Evolutionary conservation across 1,284 basidiomycete species (phyloP).

Genomic region (Ustilago trichophora): DNA sequence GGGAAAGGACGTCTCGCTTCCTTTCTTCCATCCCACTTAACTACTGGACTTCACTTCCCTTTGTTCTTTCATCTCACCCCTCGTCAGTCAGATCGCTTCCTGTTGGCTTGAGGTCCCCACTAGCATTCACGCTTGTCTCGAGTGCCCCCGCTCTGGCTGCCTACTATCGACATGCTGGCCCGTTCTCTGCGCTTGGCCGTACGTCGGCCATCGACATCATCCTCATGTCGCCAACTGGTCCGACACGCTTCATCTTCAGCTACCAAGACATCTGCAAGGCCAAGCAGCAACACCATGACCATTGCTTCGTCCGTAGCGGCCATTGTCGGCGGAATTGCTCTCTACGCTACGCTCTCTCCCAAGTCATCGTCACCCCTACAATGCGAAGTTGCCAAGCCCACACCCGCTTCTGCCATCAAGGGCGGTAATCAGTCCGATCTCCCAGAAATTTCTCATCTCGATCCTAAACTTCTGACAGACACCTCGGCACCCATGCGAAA

Average conservation of each 20-base stretch:
- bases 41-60: too few species aligned
- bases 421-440: slow-evolving; percentile 50
- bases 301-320: slow-evolving; percentile 16
- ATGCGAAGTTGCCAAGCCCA: slow-evolving; percentile 38
- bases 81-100: too few species aligned
- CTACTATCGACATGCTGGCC: slow-evolving; percentile 14
- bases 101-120: too few species aligned
- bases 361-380: slow-evolving; percentile 7
- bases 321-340: slow-evolving; percentile 15
- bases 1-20: neutral
- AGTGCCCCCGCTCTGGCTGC: too few species aligned
- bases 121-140: too few species aligned
- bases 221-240: slow-evolving; percentile 2
- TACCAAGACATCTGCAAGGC: slow-evolving; percentile 5
- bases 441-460: slow-evolving; percentile 59
- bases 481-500: slow-evolving; percentile 69
- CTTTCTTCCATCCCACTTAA: too few species aligned
- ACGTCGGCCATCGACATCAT: slow-evolving; percentile 5
- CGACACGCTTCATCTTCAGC: slow-evolving; percentile 18
- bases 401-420: slow-evolving; percentile 29
- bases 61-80: too few species aligned
- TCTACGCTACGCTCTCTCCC: slow-evolving; percentile 11
- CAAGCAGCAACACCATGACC: slow-evolving; percentile 1
- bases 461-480: slow-evolving; percentile 50
- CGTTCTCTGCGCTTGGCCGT: slow-evolving; percentile 27